phyloP scores from a whole-genome alignment of 768 basidiomycete species.

The Lactifluus pinguis region DNA sequence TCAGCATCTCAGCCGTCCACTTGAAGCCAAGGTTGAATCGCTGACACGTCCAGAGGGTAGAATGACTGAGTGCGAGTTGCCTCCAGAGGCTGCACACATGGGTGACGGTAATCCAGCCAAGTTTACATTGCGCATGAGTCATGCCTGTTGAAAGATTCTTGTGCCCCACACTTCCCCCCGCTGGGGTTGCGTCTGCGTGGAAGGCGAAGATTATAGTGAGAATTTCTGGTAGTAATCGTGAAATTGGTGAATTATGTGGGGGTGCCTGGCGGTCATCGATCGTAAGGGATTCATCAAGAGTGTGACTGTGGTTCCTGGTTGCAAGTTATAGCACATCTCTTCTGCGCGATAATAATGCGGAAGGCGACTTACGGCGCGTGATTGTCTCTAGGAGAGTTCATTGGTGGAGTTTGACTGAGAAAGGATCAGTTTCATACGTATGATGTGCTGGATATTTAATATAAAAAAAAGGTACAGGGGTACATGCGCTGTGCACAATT shows the following conservation, averaged over 20 bases:
- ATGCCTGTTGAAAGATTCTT: background rate
- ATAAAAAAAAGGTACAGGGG: no score
- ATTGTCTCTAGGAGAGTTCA: background rate
- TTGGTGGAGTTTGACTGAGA: background rate
- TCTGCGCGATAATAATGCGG: no score
- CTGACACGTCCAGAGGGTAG: slow-evolving; percentile 4
- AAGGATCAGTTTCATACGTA: no score
- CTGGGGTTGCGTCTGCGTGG: slow-evolving; percentile 1
- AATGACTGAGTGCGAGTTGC: slow-evolving; percentile 4
- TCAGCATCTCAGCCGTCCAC: slow-evolving; percentile 7
- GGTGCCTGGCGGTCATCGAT: background rate
- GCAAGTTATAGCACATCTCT: background rate
- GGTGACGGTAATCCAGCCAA: slow-evolving; percentile 11
- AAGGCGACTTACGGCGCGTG: background rate
- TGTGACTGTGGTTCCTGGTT: background rate
- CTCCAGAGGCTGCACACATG: slow-evolving; percentile 14
- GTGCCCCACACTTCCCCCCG: background rate
- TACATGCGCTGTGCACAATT: no score
- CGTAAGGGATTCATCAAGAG: background rate
- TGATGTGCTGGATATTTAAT: no score
- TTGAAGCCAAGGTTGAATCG: slow-evolving; percentile 9
- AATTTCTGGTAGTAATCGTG: slow-evolving; percentile 7
- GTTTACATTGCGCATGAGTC: background rate
- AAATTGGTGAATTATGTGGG: background rate
- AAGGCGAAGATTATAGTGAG: slow-evolving; percentile 5